Evolutionary conservation across 208 protist species (phyloP), one percentile per base, ranked within the genome.

Genomic region (Trypanosoma mega): DNA sequence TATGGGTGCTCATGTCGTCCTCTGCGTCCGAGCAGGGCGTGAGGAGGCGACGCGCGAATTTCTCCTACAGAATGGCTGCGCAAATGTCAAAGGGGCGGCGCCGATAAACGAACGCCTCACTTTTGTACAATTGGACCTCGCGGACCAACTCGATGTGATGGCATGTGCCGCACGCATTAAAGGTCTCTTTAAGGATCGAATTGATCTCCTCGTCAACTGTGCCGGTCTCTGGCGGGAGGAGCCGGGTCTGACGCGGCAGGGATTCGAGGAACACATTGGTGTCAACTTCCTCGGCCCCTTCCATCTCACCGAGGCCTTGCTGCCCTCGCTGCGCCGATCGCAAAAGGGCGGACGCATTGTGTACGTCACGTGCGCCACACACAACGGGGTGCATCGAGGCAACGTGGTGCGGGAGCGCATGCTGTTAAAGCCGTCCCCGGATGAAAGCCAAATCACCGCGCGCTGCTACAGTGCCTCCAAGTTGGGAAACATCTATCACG

Each of bases 401-500:
- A 80, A 88, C 44, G 68, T 92, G 27, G 81, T 92, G 43, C 68
- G 69, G 23, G 79, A 88, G 39, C 85, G 85, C 16, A 78, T 88
- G 81, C 50, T 63, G 68, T 51, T 86, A 54, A 65, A 73, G 56
- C 81, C 85, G 16, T 55, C 63, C 3, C 64, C 63, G 14, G 67
- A 76, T 33, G 75, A 63, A 36, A 46, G n/a, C 33, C 79, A 84
- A 47, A 21, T 89, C 21, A 88, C 81, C 9, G 72, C 81, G 20
- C 75, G 81, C 1, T 87, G 81, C 67, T 92, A 92, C 76, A 87
- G 81, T 41, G 80, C 81, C 2, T 89, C 85, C 12, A 92, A 92
- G 62, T 68, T 92, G 29, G 85, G 85, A n/a, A 92, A 92, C 52
- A 73, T 92, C 24, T 92, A 83, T 60, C 85, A 92, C 68, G 85